Conservation (phyloP, 2,329 filamentous ascomycete genomes). For the Fusarium cyanostomum region DNA sequence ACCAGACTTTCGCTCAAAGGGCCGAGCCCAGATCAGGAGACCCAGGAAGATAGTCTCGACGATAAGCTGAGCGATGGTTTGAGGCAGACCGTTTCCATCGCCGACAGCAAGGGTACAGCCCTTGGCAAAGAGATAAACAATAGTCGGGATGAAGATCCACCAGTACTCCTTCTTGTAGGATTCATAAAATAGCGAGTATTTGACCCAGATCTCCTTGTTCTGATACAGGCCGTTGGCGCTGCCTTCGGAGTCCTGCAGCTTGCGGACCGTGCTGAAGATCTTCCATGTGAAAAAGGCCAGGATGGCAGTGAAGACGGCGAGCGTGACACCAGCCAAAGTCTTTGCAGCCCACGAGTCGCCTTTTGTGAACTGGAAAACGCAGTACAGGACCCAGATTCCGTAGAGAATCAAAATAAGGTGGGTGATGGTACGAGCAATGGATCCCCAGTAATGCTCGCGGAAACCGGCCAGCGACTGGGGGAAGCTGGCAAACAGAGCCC, state of each 20-base stretch:
- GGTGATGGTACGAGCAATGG: constrained; percentile 88
- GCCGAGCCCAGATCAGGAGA: constrained; percentile 84
- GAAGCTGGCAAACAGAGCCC: constrained; percentile 90
- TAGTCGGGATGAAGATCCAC: constrained; percentile 94
- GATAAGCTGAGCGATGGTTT: constrained; percentile 81
- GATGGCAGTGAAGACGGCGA: constrained; percentile 81
- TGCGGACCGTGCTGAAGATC: constrained; percentile 80
- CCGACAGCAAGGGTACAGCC: constrained; percentile 85
- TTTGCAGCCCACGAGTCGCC: constrained; percentile 97
- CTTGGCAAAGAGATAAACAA: constrained; percentile 90
- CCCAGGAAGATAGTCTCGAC: constrained; percentile 83
- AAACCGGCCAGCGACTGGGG: constrained; percentile 83
- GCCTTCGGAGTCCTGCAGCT: constrained; percentile 79
- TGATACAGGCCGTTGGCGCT: constrained; percentile 80
- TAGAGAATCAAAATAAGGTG: constrained; percentile 91
- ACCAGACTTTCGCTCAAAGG: constrained; percentile 85
- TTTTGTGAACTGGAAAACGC: constrained; percentile 91
- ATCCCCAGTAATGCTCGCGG: constrained; percentile 95
- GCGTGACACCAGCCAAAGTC: constrained; percentile 80
- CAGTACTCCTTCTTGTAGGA: constrained; percentile 93
- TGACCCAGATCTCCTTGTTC: constrained; percentile 89
- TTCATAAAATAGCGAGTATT: constrained; percentile 98
- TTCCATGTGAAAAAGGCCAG: constrained; percentile 85
- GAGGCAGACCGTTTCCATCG: constrained; percentile 84
- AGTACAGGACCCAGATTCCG: constrained; percentile 94